Conservation (phyloP, 2,329 filamentous ascomycete species). For the Clarireedia hainanense region DNA sequence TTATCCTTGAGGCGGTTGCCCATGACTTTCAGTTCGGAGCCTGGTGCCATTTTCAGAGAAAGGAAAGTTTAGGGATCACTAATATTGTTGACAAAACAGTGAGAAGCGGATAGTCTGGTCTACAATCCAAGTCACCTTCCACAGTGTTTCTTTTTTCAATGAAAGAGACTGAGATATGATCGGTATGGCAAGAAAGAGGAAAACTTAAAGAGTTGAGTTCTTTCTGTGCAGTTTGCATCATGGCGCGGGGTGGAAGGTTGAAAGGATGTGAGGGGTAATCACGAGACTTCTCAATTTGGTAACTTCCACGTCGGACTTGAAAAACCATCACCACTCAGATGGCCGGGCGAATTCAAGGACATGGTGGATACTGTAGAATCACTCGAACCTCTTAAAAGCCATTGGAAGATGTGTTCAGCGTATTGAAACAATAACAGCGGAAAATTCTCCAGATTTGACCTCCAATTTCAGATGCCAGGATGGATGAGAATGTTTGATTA, state of each 20-base stretch:
- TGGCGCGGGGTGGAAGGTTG: neutral
- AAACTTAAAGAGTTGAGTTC: neutral
- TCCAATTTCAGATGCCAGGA: no score
- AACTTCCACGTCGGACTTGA: neutral
- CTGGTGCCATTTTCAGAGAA: constrained; percentile 9
- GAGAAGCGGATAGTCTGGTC: neutral
- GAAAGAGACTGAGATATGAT: neutral
- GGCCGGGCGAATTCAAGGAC: no score
- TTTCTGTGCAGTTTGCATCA: neutral
- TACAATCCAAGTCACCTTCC: neutral
- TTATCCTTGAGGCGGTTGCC: constrained; percentile 40
- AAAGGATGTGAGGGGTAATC: neutral
- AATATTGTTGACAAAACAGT: neutral
- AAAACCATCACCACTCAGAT: no score
- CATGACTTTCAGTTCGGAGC: constrained; percentile 14
- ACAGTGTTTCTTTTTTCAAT: neutral
- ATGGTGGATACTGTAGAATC: no score
- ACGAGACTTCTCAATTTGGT: neutral
- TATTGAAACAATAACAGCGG: no score
- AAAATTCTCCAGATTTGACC: no score
- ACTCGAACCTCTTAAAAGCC: no score
- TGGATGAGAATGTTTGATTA: no score
- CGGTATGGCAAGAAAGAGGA: neutral
- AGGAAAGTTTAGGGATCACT: neutral
- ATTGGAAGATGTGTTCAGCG: no score